Base-by-base conservation (phyloP, 2,329 filamentous ascomycete genomes). In the Trichoderma oligosporum region DNA sequence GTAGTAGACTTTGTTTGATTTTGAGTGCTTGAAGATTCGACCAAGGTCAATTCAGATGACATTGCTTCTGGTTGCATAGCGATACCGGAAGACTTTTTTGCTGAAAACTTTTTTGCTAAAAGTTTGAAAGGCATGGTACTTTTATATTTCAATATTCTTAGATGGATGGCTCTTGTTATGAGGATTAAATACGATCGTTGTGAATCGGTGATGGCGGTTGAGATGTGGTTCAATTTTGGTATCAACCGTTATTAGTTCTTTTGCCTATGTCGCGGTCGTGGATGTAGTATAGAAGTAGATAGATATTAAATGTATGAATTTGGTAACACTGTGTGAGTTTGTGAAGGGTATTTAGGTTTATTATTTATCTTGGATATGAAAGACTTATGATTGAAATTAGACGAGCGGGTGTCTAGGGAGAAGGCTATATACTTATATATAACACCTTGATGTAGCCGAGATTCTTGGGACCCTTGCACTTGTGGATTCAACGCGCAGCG, bases 1-100 rank as follows among this genome's bases (percentile, higher is more conserved):
- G 49, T 12, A 7, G 27, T 4, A 35, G n/a, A 22, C 2, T 7
- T 44, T 53, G n/a, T 55, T 22, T 3, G 31, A 27, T 16, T 27
- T 31, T n/a, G 24, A 16, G 18, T 47, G 27, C n/a, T 48, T 20
- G 27, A 48, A 11, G 31, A 3, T 11, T 35, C 38, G 2, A 58
- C 56, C 31, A 59, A 22, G 2, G 57, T 59, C 8, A 56, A 27
- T 29, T 59, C 42, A 3, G 56, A 58, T 3, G 47, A 33, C 47
- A 46, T 47, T 35, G 56, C 52, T 38, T 55, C 52, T 4, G 44
- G 29, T 47, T 45, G 53, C 12, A 24, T 16, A 27, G 57, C 41
- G 11, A 38, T 4, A 7, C 27, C 9, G 16, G 31, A 22, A 36
- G 51, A 7, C 38, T 59, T 59, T 14, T 49, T 56, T 29, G 45